Evolutionary conservation across 78 protist species (phyloP).

Genomic region (Isochrysis galbana): DNA sequence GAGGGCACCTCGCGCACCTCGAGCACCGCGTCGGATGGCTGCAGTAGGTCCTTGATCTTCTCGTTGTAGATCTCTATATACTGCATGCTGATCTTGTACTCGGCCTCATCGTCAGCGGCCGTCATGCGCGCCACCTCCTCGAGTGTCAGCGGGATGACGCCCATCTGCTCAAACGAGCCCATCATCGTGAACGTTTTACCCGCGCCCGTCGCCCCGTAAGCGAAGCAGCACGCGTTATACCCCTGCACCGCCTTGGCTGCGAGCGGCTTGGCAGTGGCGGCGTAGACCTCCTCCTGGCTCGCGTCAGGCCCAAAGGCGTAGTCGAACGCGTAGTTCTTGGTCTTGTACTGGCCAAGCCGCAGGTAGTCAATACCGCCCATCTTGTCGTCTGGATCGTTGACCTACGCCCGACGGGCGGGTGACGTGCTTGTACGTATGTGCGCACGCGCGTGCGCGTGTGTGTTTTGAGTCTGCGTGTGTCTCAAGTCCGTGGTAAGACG

Average conservation of each 20-base stretch:
- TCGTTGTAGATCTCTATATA: constrained; percentile 49
- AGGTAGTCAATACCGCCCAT: background rate
- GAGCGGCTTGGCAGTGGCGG: background rate
- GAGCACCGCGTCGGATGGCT: background rate
- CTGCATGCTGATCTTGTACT: background rate
- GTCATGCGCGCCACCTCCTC: background rate
- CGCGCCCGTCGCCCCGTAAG: constrained; percentile 74
- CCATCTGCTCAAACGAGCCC: background rate
- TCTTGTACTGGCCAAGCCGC: background rate
- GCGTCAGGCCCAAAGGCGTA: constrained; percentile 4
- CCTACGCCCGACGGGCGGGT: too few relatives aligned
- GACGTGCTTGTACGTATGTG: too few relatives aligned
- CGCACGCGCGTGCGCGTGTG: too few relatives aligned
- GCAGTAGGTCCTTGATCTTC: constrained; percentile 13
- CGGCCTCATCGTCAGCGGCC: background rate
- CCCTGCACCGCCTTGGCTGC: constrained; percentile 36
- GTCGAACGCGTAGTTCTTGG: constrained; percentile 26
- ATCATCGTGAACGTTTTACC: constrained; percentile 63
- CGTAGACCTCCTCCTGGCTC: background rate
- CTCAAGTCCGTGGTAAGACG: too few relatives aligned
- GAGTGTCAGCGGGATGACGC: constrained; percentile 19
- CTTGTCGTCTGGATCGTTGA: background rate
- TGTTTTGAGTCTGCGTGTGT: too few relatives aligned
- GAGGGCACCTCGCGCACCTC: constrained; percentile 50
- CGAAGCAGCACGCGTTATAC: constrained; percentile 54